A percentile compares a stretch with the other conserved stretches of the same genome.
phyloP scores from a whole-genome alignment of 1,284 basidiomycete species.

The Phenoliferia sp. region DNA sequence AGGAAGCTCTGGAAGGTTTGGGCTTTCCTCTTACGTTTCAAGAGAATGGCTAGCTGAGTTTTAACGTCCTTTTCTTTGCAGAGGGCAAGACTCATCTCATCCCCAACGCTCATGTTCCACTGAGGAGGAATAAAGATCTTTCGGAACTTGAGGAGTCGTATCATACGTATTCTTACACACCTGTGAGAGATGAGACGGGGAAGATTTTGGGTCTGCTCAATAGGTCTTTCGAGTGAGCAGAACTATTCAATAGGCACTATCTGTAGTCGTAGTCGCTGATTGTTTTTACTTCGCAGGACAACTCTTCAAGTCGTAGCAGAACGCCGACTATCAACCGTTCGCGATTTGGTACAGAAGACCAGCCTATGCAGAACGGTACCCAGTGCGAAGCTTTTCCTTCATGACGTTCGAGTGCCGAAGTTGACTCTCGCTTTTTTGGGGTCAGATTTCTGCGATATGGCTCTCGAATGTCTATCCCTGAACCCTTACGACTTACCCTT shows the following conservation, averaged over 20 bases:
- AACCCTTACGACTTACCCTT: slow-evolving; percentile 35
- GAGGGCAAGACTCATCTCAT: not conserved
- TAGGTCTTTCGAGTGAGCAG: slow-evolving; percentile 21
- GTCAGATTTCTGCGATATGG: slow-evolving; percentile 22
- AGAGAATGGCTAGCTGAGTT: no score
- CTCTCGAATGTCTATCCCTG: slow-evolving; percentile 15
- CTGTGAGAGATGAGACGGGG: slow-evolving; percentile 6
- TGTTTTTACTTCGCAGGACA: not conserved
- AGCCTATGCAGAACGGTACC: slow-evolving; percentile 28
- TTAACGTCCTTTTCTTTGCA: not conserved
- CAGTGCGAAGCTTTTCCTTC: not conserved
- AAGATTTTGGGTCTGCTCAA: slow-evolving; percentile 27
- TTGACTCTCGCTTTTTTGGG: not conserved
- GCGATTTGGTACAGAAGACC: slow-evolving; percentile 30
- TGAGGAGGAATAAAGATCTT: not conserved
- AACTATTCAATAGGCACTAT: not conserved
- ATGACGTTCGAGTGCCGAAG: not conserved
- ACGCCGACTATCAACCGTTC: slow-evolving; percentile 24
- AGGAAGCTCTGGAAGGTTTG: not conserved
- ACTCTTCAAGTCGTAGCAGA: slow-evolving; percentile 30
- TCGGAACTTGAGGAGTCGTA: slow-evolving; percentile 24
- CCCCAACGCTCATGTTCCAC: not conserved
- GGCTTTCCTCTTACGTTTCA: no score
- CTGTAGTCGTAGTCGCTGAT: not conserved
- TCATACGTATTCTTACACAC: slow-evolving; percentile 32